Base-by-base conservation (phyloP, 192 early-diverging fungal genomes). In the Irineochytrium annulatum region DNA sequence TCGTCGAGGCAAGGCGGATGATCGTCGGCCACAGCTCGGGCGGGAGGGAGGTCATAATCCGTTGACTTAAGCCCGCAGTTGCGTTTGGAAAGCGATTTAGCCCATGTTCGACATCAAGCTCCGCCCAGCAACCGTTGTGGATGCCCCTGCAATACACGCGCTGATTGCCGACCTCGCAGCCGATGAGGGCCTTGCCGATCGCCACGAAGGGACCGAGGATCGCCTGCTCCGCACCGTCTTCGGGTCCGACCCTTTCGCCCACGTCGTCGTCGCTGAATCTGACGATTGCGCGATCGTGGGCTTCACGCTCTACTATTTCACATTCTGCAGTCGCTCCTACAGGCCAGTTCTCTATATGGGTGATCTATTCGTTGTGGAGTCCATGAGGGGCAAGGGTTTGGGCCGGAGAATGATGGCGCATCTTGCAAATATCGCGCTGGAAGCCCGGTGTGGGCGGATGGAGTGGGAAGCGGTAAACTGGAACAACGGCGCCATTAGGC, bases 391-490 rank as follows among this genome's bases (percentile, higher is more conserved):
- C 0, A 62, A 77, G 32, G 86, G 88, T 3, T 65, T 92, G 6
- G 92, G 92, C 4, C 85, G 75, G 61, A 33, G 35, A 17, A 48
- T 94, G 55, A 65, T 95, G 57, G 70, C 65, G 24, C 77, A 88
- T 43, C 66, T 95, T 19, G 89, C 88, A n/a, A 53, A 60, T 0
- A 70, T 86, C 8, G 89, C 88, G 0, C 75, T 62, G 20, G 70
- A 83, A 30, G 73, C 81, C 45, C 75, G 84, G 26, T 91, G 90
- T 41, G 86, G 84, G 4, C 72, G 92, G 1, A 73, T 90, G 60
- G 91, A 92, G 65, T 95, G 92, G 92, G 71, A 79, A 2, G 91
- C 90, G 6, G 56, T 95, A 29, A 87, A 92, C 55, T 95, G 78
- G 77, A n/a, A n/a, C n/a, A n/a, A n/a, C n/a, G n/a, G n/a, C n/a